phyloP scores from a whole-genome alignment of 1,284 basidiomycete species.

The Fomitiporia mediterranea region DNA sequence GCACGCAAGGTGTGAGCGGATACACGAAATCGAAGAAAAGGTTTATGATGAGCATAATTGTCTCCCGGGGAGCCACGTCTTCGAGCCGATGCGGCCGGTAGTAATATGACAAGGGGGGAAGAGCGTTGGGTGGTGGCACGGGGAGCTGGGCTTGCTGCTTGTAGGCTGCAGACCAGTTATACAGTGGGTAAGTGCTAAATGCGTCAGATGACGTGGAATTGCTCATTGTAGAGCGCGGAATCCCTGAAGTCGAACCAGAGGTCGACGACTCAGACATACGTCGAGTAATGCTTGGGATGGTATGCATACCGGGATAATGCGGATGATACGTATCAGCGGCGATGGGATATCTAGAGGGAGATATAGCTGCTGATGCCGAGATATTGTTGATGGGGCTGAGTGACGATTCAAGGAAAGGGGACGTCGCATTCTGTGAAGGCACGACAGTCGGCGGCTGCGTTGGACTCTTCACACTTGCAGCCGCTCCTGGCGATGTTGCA shows the following conservation, averaged over 20 bases:
- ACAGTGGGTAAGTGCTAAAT: constrained; percentile 58
- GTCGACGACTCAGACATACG: constrained; percentile 26
- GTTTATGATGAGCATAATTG: constrained; percentile 71
- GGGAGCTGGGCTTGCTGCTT: constrained; percentile 54
- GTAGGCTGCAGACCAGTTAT: constrained; percentile 58
- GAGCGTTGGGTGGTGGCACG: constrained; percentile 43
- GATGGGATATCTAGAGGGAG: constrained; percentile 67
- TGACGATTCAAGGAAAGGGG: constrained; percentile 49
- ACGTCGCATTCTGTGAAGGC: constrained; percentile 39
- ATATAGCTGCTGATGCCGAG: constrained; percentile 38
- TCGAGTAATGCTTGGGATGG: constrained; percentile 34
- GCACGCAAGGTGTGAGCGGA: constrained; percentile 76
- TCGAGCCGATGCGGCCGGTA: constrained; percentile 66
- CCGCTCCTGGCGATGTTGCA: constrained; percentile 43
- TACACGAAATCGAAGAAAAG: constrained; percentile 89
- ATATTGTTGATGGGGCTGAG: constrained; percentile 39
- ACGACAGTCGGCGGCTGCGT: constrained; percentile 45
- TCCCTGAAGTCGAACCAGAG: constrained; percentile 4
- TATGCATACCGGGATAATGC: constrained; percentile 41
- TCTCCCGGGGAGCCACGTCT: constrained; percentile 72
- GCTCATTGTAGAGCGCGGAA: constrained; percentile 3
- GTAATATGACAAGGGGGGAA: constrained; percentile 68
- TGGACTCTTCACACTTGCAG: constrained; percentile 43
- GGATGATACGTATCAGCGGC: constrained; percentile 60
- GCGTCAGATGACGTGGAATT: constrained; percentile 40